Conservation (phyloP, 2,329 filamentous ascomycete species). For the Graphilbum fragrans region DNA sequence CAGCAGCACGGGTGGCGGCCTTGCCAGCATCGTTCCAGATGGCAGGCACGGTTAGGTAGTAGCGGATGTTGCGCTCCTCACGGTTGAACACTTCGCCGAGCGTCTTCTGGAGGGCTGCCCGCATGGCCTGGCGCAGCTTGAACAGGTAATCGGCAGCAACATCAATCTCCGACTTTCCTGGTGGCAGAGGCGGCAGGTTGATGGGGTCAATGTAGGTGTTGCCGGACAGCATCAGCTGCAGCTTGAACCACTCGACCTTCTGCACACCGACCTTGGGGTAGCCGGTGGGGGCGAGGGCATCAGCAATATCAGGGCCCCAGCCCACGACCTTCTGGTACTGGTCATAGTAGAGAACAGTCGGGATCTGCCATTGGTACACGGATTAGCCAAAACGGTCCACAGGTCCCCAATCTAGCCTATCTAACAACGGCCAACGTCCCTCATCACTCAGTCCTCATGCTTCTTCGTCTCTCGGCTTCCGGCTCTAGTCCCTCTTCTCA, state of each 20-base stretch:
- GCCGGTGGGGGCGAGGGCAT: constrained; percentile 89
- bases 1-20: constrained; percentile 86
- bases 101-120: constrained; percentile 88
- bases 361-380: constrained; percentile 58
- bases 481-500: not conserved
- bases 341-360: constrained; percentile 98
- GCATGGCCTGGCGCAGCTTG: constrained; percentile 94
- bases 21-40: constrained; percentile 99
- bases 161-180: constrained; percentile 97
- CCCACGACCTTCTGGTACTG: constrained; percentile 99
- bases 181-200: constrained; percentile 91
- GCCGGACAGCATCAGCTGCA: constrained; percentile 95
- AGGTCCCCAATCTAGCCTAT: too few species aligned
- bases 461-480: too few species aligned
- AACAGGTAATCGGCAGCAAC: constrained; percentile 99
- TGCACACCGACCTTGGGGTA: constrained; percentile 97
- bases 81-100: constrained; percentile 95
- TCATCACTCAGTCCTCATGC: too few species aligned
- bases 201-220: constrained; percentile 99
- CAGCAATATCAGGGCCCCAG: constrained; percentile 96
- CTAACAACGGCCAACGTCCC: too few species aligned
- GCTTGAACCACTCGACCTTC: constrained; percentile 99
- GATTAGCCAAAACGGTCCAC: too few species aligned
- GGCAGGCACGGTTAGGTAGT: constrained; percentile 96
- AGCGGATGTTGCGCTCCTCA: constrained; percentile 95